Base-by-base conservation (phyloP, 2,329 filamentous ascomycete genomes). In the Paracorniculantispora psalliotae region DNA sequence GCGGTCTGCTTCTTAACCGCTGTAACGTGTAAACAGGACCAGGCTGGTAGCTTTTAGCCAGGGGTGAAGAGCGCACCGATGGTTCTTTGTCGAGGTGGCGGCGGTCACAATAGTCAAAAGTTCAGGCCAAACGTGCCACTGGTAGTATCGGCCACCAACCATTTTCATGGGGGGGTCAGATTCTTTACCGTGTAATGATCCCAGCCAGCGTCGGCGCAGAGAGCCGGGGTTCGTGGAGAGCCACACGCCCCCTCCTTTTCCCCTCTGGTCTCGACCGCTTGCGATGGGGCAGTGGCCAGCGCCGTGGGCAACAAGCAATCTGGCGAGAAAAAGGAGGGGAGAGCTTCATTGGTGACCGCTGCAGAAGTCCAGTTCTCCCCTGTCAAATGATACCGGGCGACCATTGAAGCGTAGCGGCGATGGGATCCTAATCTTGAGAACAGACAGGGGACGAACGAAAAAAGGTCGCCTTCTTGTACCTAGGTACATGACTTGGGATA, bases 201-300 rank as follows among this genome's bases (percentile, higher is more conserved):
- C 21, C 33, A 39, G 35, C 30, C 30, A 33, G 30, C 30, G 30
- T 12, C 15, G 49, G 19, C 15, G 17, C 26, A 52, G 33, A 19
- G 23, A 7, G 26, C 51, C 51, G 26, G 51, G 39, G 26, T 21
- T 44, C 15, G 30, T 12, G 23, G 30, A 12, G n/a, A 54, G 28
- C 35, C 51, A 54, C 51, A 54, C 39, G 10, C 39, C 51, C 26
- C 51, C 37, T 26, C 26, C 21, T 25, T 44, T 3, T 41, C 21
- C 21, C 19, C 48, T 53, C 25, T 41, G 59, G 41, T 57, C 59
- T 52, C 39, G 52, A 57, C 59, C 48, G 43, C 55, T n/a, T 21
- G 28, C n/a, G 50, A 46, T 30, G 17, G 35, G 7, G 47, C 30
- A 2, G n/a, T 26, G 19, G 12, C 21, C 28, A 50, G 17, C 46